Evolutionary conservation across 2,329 filamentous ascomycete species (phyloP).

Genomic region (Ceratocystis papillata): DNA sequence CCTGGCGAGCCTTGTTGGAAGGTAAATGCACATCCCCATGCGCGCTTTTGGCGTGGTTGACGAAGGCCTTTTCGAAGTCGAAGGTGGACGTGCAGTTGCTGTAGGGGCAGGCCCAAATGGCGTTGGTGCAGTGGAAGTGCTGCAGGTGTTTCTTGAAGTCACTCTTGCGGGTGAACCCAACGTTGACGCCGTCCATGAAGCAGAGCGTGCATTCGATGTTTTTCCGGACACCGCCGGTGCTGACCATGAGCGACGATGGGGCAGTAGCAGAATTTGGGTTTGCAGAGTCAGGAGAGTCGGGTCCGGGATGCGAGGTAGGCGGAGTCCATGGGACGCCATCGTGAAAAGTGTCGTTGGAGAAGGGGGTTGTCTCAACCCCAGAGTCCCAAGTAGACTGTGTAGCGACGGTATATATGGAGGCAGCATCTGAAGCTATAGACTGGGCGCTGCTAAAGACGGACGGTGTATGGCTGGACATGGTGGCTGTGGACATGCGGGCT

Average conservation of each 20-base stretch:
- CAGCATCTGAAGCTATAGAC: slow-evolving; percentile 34
- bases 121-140: slow-evolving; percentile 38
- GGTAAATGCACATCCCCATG: slow-evolving; percentile 36
- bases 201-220: slow-evolving; percentile 37
- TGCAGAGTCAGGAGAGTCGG: slow-evolving; percentile 23
- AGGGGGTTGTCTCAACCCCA: slow-evolving; percentile 18
- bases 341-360: slow-evolving; percentile 19
- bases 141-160: slow-evolving; percentile 42
- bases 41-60: slow-evolving; percentile 36
- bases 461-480: slow-evolving; percentile 34
- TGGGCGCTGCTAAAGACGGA: slow-evolving; percentile 36
- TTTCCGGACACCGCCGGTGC: slow-evolving; percentile 23
- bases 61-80: slow-evolving; percentile 38
- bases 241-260: slow-evolving; percentile 25
- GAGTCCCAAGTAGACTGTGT: slow-evolving; percentile 24
- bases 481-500: slow-evolving; percentile 35
- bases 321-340: slow-evolving; percentile 23
- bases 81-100: slow-evolving; percentile 36
- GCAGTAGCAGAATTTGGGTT: slow-evolving; percentile 20
- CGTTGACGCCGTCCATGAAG: slow-evolving; percentile 37
- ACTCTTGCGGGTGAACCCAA: slow-evolving; percentile 39
- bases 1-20: slow-evolving; percentile 35
- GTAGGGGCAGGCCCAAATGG: slow-evolving; percentile 37
- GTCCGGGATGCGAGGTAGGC: slow-evolving; percentile 13
- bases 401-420: slow-evolving; percentile 22